phyloP scores from a whole-genome alignment of 768 basidiomycete genomes.

The Mycena kentingensis region DNA sequence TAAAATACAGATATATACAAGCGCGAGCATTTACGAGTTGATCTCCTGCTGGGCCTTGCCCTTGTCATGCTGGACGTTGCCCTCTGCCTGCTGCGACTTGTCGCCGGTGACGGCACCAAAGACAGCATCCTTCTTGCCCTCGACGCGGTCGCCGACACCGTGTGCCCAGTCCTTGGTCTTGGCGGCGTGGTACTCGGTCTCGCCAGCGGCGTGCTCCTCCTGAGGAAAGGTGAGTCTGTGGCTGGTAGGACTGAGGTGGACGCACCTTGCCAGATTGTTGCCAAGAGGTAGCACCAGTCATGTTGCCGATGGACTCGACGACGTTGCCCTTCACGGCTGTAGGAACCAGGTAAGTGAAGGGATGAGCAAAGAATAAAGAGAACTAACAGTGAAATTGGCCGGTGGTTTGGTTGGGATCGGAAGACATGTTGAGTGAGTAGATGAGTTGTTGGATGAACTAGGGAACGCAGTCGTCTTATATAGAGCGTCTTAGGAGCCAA shows the following conservation, averaged over 20 bases:
- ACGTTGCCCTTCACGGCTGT: slow-evolving; percentile 5
- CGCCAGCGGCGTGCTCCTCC: slow-evolving; percentile 42
- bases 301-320: slow-evolving; percentile 35
- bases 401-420: slow-evolving; percentile 13
- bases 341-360: background rate
- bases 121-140: slow-evolving; percentile 39
- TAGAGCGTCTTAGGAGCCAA: background rate
- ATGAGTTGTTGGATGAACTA: background rate
- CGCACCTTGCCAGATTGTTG: slow-evolving; percentile 32
- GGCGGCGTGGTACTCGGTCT: slow-evolving; percentile 37
- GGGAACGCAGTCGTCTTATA: background rate
- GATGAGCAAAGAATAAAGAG: background rate
- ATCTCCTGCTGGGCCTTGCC: slow-evolving; percentile 48
- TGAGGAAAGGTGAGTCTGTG: background rate
- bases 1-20: background rate
- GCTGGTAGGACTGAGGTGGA: background rate
- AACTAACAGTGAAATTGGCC: slow-evolving; percentile 17
- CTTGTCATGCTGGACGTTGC: slow-evolving; percentile 52
- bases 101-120: slow-evolving; percentile 42
- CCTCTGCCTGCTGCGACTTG: slow-evolving; percentile 38
- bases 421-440: background rate
- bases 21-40: slow-evolving; percentile 30
- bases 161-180: slow-evolving; percentile 40
- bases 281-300: slow-evolving; percentile 39
- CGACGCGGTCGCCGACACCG: slow-evolving; percentile 37